Conservation (phyloP, 164 flowering plant genomes). For the Vitis rotundifolia region DNA sequence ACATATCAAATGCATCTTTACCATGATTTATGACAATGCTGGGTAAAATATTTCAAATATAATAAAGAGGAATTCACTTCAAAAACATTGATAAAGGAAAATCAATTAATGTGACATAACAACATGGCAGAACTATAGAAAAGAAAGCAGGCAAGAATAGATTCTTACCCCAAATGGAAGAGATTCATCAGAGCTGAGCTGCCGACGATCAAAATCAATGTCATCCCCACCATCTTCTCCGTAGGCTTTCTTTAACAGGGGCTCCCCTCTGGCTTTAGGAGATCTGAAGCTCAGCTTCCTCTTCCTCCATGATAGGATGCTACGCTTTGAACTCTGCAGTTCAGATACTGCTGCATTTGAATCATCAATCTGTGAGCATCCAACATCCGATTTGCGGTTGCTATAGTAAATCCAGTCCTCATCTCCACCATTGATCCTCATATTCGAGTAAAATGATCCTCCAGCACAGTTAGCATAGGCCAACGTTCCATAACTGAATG, state of each 20-base stretch:
- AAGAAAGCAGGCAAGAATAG: neutral
- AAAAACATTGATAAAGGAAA: neutral
- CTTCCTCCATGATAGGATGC: slow-evolving; percentile 92
- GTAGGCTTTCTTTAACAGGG: slow-evolving; percentile 83
- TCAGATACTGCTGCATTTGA: slow-evolving; percentile 37
- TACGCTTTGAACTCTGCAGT: slow-evolving; percentile 61
- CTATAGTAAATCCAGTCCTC: slow-evolving; percentile 90
- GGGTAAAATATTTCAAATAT: too few species aligned
- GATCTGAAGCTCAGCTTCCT: slow-evolving; percentile 92
- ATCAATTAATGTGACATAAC: neutral
- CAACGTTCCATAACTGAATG: slow-evolving; percentile 85
- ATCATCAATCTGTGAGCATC: slow-evolving; percentile 55
- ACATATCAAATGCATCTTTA: too few species aligned
- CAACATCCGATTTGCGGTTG: slow-evolving; percentile 81
- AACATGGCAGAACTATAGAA: neutral
- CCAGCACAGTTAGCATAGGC: slow-evolving; percentile 84
- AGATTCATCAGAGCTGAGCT: slow-evolving; percentile 91
- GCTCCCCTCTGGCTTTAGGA: slow-evolving; percentile 93
- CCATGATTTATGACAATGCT: too few species aligned
- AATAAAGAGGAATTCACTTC: neutral
- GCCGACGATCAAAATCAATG: slow-evolving; percentile 94
- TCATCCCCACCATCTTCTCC: slow-evolving; percentile 99
- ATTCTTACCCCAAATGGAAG: slow-evolving; percentile 56
- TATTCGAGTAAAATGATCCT: slow-evolving; percentile 58
- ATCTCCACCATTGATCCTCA: slow-evolving; percentile 47